A percentile compares a stretch with the other conserved stretches of the same genome.
Conservation (phyloP, 768 basidiomycete species). For the Termitomyces sp. region DNA sequence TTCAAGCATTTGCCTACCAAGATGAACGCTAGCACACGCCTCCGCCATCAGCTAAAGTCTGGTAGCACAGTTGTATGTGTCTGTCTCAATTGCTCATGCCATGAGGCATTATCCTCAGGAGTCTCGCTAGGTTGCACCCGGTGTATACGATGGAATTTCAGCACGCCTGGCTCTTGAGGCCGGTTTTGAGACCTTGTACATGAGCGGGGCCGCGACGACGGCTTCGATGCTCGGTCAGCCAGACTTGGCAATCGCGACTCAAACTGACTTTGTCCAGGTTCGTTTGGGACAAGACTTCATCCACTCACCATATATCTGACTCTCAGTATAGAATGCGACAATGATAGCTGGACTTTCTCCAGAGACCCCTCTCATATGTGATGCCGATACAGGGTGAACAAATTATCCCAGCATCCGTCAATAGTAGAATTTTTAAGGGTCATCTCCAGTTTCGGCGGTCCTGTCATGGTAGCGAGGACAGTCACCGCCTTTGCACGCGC, state of each 20-base stretch:
- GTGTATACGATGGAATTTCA: slow-evolving; percentile 48
- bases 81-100: background rate
- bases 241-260: slow-evolving; percentile 49
- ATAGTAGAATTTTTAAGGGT: background rate
- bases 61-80: slow-evolving; percentile 5
- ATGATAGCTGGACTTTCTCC: slow-evolving; percentile 48
- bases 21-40: slow-evolving; percentile 11
- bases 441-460: slow-evolving; percentile 40
- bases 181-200: slow-evolving; percentile 47
- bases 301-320: too few species aligned
- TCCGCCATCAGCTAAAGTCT: slow-evolving; percentile 8
- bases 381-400: slow-evolving; percentile 49
- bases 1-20: background rate
- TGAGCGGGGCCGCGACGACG: slow-evolving; percentile 46
- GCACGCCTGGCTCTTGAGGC: slow-evolving; percentile 48
- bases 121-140: slow-evolving; percentile 16
- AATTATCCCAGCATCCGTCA: too few species aligned
- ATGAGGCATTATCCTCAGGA: background rate
- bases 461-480: slow-evolving; percentile 51
- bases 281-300: background rate
- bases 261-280: slow-evolving; percentile 50
- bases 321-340: slow-evolving; percentile 26
- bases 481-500: slow-evolving; percentile 44
- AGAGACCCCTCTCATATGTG: slow-evolving; percentile 44
- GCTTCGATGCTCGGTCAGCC: slow-evolving; percentile 52